Conservation (phyloP, 129 eudicot species). For the Chrysanthemum lavandulifolium region DNA sequence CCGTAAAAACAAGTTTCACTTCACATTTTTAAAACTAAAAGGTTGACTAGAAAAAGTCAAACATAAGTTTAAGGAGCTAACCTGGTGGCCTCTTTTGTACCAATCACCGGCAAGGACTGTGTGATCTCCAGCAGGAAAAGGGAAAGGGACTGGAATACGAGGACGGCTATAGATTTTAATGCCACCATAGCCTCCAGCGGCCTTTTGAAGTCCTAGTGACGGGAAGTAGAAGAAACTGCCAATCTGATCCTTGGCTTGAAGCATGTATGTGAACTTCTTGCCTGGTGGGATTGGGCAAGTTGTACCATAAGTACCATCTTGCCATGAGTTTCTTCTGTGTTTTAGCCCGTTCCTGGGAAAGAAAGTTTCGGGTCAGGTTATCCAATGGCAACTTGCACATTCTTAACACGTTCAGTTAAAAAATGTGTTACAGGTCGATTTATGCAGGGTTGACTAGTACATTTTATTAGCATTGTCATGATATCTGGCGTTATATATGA, state of each 20-base stretch:
- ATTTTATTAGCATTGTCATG: background rate
- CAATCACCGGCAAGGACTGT: conserved; percentile 90
- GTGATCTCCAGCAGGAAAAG: conserved; percentile 91
- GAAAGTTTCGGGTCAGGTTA: conserved; percentile 10
- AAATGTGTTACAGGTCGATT: background rate
- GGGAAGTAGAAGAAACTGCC: conserved; percentile 94
- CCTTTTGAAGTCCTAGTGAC: conserved; percentile 81
- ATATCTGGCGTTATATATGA: background rate
- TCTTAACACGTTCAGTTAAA: background rate
- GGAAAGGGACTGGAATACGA: conserved; percentile 88
- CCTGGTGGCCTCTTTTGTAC: conserved; percentile 86
- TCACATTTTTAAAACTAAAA: background rate
- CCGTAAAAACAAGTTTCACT: background rate
- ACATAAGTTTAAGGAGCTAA: conserved; percentile 25
- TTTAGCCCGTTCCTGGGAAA: conserved; percentile 79
- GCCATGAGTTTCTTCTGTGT: conserved; percentile 92
- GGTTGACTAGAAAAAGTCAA: conserved; percentile 5
- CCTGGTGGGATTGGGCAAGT: conserved; percentile 93
- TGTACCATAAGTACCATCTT: conserved; percentile 86
- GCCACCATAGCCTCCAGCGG: conserved; percentile 91
- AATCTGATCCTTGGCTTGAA: conserved; percentile 95
- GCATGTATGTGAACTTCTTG: conserved; percentile 77
- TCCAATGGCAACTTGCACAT: conserved; percentile 14
- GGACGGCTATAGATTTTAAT: conserved; percentile 83
- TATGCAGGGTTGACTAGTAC: conserved; percentile 10